Conservation (phyloP, 2,329 filamentous ascomycete genomes). For the Xylaria sp. region DNA sequence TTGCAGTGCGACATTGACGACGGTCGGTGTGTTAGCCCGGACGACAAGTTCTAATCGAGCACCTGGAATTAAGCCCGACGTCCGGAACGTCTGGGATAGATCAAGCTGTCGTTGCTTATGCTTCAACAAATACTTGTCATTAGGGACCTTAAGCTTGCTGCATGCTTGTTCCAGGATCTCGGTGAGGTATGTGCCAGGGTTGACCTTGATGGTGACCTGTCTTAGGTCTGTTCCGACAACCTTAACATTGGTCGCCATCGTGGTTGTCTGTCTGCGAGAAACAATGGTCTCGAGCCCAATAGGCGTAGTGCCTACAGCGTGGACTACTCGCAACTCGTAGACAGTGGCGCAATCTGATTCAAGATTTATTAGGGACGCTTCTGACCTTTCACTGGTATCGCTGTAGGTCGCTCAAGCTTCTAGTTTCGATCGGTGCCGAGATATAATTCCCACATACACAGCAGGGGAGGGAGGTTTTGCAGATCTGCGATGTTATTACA, state of each 20-base stretch:
- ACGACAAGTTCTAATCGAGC: conserved; percentile 93
- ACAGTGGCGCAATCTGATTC: not conserved
- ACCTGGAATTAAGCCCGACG: conserved; percentile 82
- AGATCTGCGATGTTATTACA: not conserved
- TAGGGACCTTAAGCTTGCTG: conserved; percentile 77
- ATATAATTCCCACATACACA: not conserved
- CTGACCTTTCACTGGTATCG: not conserved
- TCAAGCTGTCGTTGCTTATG: conserved; percentile 88
- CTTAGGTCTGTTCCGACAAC: conserved; percentile 84
- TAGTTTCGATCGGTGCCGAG: not conserved
- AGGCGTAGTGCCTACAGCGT: too few relatives aligned
- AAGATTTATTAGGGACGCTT: not conserved
- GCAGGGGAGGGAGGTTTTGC: not conserved
- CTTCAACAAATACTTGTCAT: conserved; percentile 84
- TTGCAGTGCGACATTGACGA: conserved; percentile 89
- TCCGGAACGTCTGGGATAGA: conserved; percentile 83
- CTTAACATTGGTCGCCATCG: conserved; percentile 87
- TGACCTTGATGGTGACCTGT: conserved; percentile 83
- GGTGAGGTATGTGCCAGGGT: conserved; percentile 80
- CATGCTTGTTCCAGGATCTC: conserved; percentile 91
- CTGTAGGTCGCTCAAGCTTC: not conserved
- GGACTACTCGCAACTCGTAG: not conserved
- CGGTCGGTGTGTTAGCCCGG: conserved; percentile 83
- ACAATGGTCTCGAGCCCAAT: too few relatives aligned
- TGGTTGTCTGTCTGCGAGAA: not conserved